A percentile compares a stretch with the other conserved stretches of the same genome.
These are phyloP conservation scores for Neoascochyta sp. DNA, from an alignment of 2,329 filamentous ascomycete species.

Conservation along the genomic window DNA sequence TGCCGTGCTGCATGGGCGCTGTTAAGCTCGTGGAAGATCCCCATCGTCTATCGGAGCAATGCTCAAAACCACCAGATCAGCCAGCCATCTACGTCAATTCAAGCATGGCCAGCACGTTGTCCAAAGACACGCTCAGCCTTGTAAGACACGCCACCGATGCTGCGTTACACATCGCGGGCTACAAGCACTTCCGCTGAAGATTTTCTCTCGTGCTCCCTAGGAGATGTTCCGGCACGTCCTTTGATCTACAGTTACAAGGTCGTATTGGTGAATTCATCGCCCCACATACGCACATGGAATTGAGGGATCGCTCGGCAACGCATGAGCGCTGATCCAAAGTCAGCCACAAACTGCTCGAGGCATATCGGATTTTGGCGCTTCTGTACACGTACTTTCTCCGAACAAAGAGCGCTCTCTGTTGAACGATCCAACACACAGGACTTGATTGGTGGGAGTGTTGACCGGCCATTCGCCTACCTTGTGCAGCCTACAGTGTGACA, in stretches of 20 bases:
- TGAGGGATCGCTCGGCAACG: constrained; percentile 7
- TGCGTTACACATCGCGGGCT: no score
- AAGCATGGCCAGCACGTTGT: constrained; percentile 2
- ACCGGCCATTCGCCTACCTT: no score
- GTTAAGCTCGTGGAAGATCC: constrained; percentile 18
- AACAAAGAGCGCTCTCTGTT: background rate
- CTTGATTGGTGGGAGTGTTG: no score
- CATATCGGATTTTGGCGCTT: background rate
- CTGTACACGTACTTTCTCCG: constrained; percentile 2
- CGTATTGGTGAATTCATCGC: constrained; percentile 4
- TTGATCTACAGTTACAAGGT: constrained; percentile 5
- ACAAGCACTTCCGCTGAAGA: constrained; percentile 1
- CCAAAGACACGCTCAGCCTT: background rate
- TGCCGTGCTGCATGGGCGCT: constrained; percentile 10
- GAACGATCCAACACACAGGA: background rate
- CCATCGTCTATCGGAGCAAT: constrained; percentile 2
- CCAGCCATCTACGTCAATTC: constrained; percentile 24
- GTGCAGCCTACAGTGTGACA: background rate
- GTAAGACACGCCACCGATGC: no score
- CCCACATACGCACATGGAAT: constrained; percentile 3
- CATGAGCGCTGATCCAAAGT: constrained; percentile 4
- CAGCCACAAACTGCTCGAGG: no score
- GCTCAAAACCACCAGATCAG: constrained; percentile 2
- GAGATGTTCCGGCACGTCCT: constrained; percentile 1
- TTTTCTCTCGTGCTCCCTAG: background rate